These are phyloP conservation scores for Mallotus japonicus DNA, from an alignment of 441 rosid genomes.

Conservation along the genomic window DNA sequence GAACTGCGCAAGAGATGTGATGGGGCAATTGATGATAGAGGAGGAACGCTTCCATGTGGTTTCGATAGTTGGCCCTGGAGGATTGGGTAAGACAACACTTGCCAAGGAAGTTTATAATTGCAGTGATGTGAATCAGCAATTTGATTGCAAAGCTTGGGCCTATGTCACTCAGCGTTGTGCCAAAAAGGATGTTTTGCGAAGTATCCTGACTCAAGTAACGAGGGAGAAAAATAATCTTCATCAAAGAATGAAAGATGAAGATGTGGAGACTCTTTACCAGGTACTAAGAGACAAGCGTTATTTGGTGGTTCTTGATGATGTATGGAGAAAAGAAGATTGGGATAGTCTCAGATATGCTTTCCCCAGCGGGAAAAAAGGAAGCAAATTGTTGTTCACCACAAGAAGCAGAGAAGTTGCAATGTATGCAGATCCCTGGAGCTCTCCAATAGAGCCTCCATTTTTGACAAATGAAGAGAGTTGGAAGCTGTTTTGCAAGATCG, in stretches of 20 bases:
- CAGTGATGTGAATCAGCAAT: slow-evolving; percentile 7
- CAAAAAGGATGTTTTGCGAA: not conserved
- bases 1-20: slow-evolving; percentile 2
- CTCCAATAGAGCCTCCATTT: slow-evolving; percentile 24
- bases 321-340: slow-evolving; percentile 34
- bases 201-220: not conserved
- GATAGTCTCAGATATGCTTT: slow-evolving; percentile 25
- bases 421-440: slow-evolving; percentile 29
- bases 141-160: not conserved
- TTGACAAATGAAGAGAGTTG: slow-evolving; percentile 32
- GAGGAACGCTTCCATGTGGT: slow-evolving; percentile 18
- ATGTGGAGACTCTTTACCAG: slow-evolving; percentile 23
- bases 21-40: slow-evolving; percentile 6
- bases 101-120: slow-evolving; percentile 17
- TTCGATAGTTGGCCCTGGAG: slow-evolving; percentile 24
- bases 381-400: slow-evolving; percentile 36
- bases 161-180: not conserved
- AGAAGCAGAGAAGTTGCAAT: slow-evolving; percentile 28
- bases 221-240: not conserved
- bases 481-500: slow-evolving; percentile 31
- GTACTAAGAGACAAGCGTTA: slow-evolving; percentile 27
- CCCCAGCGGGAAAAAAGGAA: slow-evolving; percentile 12
- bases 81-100: slow-evolving; percentile 23
- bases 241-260: slow-evolving; percentile 27
- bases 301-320: slow-evolving; percentile 37